Evolutionary conservation across 768 basidiomycete species (phyloP).

Genomic region (Hygrophorus russula): DNA sequence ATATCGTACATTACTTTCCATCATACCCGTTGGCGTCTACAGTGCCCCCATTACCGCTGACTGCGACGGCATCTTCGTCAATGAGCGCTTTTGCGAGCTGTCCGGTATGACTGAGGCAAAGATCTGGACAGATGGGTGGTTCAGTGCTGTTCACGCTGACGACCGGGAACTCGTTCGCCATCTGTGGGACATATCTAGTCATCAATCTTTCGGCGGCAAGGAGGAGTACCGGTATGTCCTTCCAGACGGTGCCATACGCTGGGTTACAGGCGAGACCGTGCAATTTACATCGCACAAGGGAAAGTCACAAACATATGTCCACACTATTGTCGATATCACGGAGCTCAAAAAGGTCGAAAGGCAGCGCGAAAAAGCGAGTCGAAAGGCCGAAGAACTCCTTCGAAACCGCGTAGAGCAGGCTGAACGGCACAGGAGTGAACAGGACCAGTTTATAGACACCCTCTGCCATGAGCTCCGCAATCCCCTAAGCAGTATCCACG

Average conservation of each 20-base stretch:
- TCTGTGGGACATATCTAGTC: constrained; percentile 3
- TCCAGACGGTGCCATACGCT: background rate
- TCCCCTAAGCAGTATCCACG: constrained; percentile 5
- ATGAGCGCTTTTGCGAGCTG: constrained; percentile 6
- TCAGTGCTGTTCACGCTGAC: constrained; percentile 1
- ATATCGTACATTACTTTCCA: constrained; percentile 2
- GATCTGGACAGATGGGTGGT: background rate
- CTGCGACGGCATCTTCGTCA: constrained; percentile 1
- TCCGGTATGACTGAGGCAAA: background rate
- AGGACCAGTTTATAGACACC: constrained; percentile 6
- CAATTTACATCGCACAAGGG: background rate
- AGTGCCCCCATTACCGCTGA: background rate
- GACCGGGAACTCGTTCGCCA: constrained; percentile 3
- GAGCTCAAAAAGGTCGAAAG: constrained; percentile 3
- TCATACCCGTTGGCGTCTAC: constrained; percentile 4
- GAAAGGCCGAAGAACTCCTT: constrained; percentile 4
- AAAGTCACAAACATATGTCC: background rate
- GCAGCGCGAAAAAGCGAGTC: constrained; percentile 2
- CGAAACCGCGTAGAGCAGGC: constrained; percentile 2
- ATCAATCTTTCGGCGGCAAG: constrained; percentile 1
- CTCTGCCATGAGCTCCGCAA: constrained; percentile 7
- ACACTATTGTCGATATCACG: constrained; percentile 5
- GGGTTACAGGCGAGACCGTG: constrained; percentile 4
- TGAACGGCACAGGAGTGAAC: constrained; percentile 2
- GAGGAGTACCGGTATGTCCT: constrained; percentile 6